These are phyloP conservation scores for Nicotiana rustica DNA, from an alignment of 305 asterid genomes.

Conservation along the genomic window DNA sequence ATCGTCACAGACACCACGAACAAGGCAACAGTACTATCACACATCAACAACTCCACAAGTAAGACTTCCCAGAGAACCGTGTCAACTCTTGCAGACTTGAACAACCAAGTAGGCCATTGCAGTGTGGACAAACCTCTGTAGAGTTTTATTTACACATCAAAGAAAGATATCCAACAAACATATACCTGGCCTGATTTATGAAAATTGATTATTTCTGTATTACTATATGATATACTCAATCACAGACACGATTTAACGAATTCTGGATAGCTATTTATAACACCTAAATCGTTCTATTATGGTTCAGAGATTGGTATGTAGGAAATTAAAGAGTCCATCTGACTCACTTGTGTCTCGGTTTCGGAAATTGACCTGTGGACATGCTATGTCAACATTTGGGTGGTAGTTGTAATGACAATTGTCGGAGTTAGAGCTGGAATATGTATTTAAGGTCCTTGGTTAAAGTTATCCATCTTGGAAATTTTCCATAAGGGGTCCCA, in stretches of 20 bases:
- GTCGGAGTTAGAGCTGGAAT: neutral
- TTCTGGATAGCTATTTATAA: neutral
- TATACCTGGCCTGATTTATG: neutral
- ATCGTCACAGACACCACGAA: neutral
- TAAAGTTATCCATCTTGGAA: conserved; percentile 6
- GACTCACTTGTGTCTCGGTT: neutral
- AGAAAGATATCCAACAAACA: neutral
- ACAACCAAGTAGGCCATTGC: neutral
- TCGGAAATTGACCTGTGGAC: neutral
- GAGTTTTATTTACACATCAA: neutral
- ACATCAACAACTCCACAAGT: neutral
- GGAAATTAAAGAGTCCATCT: neutral
- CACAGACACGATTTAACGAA: neutral
- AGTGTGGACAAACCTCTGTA: neutral
- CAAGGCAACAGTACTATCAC: neutral
- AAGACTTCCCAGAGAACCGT: neutral
- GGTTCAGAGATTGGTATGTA: neutral
- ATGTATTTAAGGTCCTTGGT: neutral
- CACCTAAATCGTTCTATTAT: neutral
- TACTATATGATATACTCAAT: neutral
- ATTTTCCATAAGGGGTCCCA: neutral
- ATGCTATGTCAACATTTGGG: neutral
- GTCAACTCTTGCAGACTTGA: conserved; percentile 20
- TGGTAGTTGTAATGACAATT: neutral
- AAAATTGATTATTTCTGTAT: too few species aligned